A percentile compares a stretch with the other conserved stretches of the same genome.
These are phyloP conservation scores for Nothophytophthora sp. DNA, from an alignment of 352 stramenopile genomes.

Conservation along the genomic window DNA sequence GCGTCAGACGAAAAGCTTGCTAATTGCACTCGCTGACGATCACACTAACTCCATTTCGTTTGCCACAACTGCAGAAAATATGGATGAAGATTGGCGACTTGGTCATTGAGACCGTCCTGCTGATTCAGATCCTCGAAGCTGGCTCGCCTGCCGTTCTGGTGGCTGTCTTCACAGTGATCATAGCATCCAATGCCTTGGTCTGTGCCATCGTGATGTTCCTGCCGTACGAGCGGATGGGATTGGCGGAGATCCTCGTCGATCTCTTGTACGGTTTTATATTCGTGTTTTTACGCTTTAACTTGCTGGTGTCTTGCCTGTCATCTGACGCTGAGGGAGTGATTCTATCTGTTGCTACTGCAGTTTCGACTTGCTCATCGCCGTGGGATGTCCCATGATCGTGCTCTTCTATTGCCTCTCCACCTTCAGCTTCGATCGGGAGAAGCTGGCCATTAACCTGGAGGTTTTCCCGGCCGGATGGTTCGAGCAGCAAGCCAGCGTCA, in stretches of 20 bases:
- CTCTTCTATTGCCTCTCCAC: conserved; percentile 28
- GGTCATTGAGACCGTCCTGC: conserved; percentile 19
- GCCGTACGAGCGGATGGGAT: conserved; percentile 2
- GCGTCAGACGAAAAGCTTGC: too few relatives aligned
- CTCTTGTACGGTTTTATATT: conserved; percentile 5
- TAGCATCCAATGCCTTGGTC: conserved; percentile 14
- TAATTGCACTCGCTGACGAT: conserved; percentile 1
- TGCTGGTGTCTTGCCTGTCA: too few relatives aligned
- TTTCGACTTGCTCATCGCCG: conserved; percentile 31
- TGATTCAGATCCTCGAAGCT: conserved; percentile 20
- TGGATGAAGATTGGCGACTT: conserved; percentile 28
- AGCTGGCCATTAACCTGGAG: conserved; percentile 33
- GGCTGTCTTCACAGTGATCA: conserved; percentile 16
- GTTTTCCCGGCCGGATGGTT: conserved; percentile 28
- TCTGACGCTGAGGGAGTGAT: too few relatives aligned
- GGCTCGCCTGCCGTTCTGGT: conserved; percentile 18
- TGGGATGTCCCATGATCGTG: conserved; percentile 36
- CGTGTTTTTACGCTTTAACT: background rate
- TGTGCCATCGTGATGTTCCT: conserved; percentile 21
- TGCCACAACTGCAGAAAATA: conserved; percentile 18
- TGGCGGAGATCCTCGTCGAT: conserved; percentile 13
- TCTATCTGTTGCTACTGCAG: conserved; percentile 11
- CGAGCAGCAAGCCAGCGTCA: conserved; percentile 28
- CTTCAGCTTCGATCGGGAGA: conserved; percentile 32
- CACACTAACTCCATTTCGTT: background rate